phyloP scores from a whole-genome alignment of 176 grass and related monocot species.

The Neostapfia colusana region DNA sequence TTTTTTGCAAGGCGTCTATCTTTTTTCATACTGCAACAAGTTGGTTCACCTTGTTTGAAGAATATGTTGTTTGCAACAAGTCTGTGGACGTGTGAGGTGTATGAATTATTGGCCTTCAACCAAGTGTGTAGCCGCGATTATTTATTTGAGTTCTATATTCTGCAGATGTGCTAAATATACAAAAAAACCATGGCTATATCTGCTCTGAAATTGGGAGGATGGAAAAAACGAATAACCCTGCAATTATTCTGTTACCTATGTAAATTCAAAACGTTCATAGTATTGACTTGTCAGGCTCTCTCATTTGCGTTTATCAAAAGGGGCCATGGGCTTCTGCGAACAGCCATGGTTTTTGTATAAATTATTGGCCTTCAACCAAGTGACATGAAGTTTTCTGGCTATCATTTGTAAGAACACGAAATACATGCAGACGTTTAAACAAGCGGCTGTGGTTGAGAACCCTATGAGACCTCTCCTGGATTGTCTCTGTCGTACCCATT shows the following conservation, averaged over 20 bases:
- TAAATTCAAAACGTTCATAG: neutral
- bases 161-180: neutral
- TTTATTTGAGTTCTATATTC: neutral
- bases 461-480: neutral
- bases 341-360: too few species aligned
- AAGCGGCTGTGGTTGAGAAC: neutral
- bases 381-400: neutral
- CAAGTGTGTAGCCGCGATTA: neutral
- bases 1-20: slow-evolving; percentile 3
- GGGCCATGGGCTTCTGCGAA: neutral
- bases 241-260: neutral
- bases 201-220: neutral
- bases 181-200: neutral
- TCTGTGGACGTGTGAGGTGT: neutral
- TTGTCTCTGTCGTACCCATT: neutral
- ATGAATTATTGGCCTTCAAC: neutral
- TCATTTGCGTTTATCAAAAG: neutral
- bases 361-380: too few species aligned
- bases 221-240: neutral
- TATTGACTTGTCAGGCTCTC: neutral
- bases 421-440: slow-evolving; percentile 5
- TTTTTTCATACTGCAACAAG: neutral
- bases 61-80: too few species aligned
- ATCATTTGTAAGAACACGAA: neutral
- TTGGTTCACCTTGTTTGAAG: neutral